Base-by-base conservation (phyloP, 768 basidiomycete genomes). In the Lepiota brunneoincarnata region DNA sequence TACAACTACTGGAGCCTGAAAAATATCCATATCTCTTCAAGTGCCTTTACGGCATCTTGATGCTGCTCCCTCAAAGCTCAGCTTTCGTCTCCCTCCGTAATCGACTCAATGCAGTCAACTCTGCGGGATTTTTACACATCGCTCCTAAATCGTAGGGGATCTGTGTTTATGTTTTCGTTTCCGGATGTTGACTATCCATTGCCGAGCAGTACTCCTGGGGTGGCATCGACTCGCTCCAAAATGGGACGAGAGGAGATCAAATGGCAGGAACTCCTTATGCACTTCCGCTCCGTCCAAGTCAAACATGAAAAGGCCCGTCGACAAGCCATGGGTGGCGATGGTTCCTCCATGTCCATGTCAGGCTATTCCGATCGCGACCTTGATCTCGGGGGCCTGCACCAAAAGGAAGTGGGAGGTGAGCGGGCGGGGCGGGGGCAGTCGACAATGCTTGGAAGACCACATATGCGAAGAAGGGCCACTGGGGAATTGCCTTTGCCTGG, bases 21-120 rank as follows among this genome's bases (percentile, higher is more conserved):
- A 84, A 87, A 84, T 88, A 98, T 66, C 96, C 96, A 0, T 90
- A 92, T 72, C 77, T 99, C 23, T 96, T 94, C 81, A 99, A 99
- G 66, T 98, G 95, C 63, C 78, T 99, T 3, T 99, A 99, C 65
- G 97, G 97, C 2, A 76, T 99, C 6, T 75, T 99, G 55, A 99
- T 99, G 97, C 75, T 98, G 50, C 74, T 99, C 7, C 97, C 97
- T 0, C 97, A 99, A 74, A 97, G 94, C 65, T 89, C 89, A 20
- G 97, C 97, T 2, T 99, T 99, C 63, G 84, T 93, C 7, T 96
- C 96, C 0, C 77, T 99, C 20, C 82, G 95, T 36, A 98, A 97
- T 70, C 86, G 97, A 20, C 75, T 99, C 40, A 95, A 90, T 59
- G 93, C 95, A 1, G 94, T 98, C 44, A 95, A 94, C 69, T 92